Evolutionary conservation across 2,329 filamentous ascomycete genomes (phyloP), one percentile per base, ranked within the genome.

Genomic region (Hymenoscyphus scutula): DNA sequence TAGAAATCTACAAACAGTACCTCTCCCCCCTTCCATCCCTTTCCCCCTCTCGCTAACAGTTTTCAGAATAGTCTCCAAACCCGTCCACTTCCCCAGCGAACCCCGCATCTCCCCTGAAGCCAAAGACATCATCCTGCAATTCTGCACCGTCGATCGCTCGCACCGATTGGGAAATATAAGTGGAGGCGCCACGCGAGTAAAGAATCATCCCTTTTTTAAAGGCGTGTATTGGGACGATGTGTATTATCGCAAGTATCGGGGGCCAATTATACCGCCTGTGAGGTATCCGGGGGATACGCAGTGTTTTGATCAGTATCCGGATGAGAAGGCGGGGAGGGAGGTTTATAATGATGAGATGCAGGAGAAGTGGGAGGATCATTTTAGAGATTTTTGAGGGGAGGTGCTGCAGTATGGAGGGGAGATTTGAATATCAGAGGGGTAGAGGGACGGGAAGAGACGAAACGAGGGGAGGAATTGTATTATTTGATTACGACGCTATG

Each of bases 241-340:
- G 27, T 84, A 87, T 69, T 79, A 85, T 63, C 84, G 88, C 59
- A 83, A 84, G 66, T 78, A 84, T 58, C 79, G 82, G 56, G 90
- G 89, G 0, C 90, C 90, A 4, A 92, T 93, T 68, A 81, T 91
- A 58, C 90, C 90, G n/a, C 87, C 89, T 60, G 79, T 94, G 32
- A 81, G 87, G 27, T 89, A 85, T 57, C 83, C 87, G 0, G 89
- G 89, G 34, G 91, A 94, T 72, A 88, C 90, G 19, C 83, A 90
- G 72, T 94, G 91, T 74, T 95, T 94, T 71, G 91, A 94, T 71
- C 82, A 88, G 51, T 95, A 94, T 70, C 89, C 90, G n/a, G 89
- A 91, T 64, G 89, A 92, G 72, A 86, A 89, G 63, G 84, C 81
- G 60, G 81, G 82, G 56, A 79, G 83, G 61, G 87, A 89, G 45